A percentile compares a stretch with the other conserved stretches of the same genome.
phyloP scores from a whole-genome alignment of 257 asterid genomes.

The Cruciata laevipes region DNA sequence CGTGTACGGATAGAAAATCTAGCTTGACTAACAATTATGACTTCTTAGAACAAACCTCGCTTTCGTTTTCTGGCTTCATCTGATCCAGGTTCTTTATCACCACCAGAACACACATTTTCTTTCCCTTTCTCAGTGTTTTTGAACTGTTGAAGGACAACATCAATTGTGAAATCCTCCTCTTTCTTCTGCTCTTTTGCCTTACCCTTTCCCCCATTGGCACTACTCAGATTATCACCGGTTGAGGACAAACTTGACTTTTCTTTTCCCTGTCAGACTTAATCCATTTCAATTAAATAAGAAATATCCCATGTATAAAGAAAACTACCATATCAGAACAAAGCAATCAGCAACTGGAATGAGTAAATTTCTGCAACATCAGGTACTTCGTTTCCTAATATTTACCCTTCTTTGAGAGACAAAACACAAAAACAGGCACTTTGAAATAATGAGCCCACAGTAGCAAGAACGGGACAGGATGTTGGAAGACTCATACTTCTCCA shows the following conservation, averaged over 20 bases:
- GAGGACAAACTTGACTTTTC: conserved; percentile 33
- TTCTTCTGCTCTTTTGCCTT: conserved; percentile 23
- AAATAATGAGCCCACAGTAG: neutral
- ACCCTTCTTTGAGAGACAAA: neutral
- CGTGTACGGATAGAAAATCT: neutral
- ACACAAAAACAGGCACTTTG: neutral
- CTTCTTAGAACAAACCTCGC: conserved; percentile 26
- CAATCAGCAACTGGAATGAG: neutral
- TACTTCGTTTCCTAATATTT: neutral
- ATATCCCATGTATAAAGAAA: too few relatives aligned
- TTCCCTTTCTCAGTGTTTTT: conserved; percentile 33
- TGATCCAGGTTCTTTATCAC: conserved; percentile 15
- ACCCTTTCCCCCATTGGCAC: conserved; percentile 19
- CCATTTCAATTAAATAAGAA: neutral
- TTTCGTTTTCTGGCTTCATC: conserved; percentile 37
- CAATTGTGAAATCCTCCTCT: conserved; percentile 30
- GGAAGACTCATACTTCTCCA: neutral
- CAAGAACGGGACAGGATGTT: neutral
- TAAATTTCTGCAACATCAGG: neutral
- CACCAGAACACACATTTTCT: conserved; percentile 11
- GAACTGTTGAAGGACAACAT: conserved; percentile 44
- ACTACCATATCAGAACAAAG: neutral
- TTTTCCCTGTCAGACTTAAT: conserved; percentile 36
- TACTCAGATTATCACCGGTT: conserved; percentile 15
- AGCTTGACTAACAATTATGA: neutral